A percentile compares a stretch with the other conserved stretches of the same genome.
Evolutionary conservation across 2,329 filamentous ascomycete genomes (phyloP).

Genomic region (Penicillium aurantiogriseum): DNA sequence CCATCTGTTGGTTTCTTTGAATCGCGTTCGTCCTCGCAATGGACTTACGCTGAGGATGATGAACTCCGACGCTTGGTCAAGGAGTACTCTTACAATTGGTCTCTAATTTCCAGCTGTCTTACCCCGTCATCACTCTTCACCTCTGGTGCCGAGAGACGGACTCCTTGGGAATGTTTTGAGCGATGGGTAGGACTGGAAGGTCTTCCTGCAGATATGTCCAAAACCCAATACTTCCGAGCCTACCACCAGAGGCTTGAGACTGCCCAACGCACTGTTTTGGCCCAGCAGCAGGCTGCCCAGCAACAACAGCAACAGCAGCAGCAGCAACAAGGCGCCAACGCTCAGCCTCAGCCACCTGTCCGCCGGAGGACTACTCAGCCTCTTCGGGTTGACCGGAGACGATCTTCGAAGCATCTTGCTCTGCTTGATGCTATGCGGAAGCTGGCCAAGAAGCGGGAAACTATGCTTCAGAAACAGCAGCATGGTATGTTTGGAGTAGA

Average conservation of each 20-base stretch:
- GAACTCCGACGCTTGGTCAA: constrained; percentile 80
- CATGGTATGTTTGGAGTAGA: constrained; percentile 54
- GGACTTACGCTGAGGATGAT: constrained; percentile 87
- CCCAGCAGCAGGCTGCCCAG: constrained; percentile 54
- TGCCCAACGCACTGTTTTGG: constrained; percentile 59
- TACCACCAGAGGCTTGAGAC: constrained; percentile 64
- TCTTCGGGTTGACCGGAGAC: constrained; percentile 78
- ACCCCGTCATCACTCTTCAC: constrained; percentile 70
- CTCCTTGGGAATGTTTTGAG: constrained; percentile 98
- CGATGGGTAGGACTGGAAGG: constrained; percentile 92
- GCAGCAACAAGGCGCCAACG: constrained; percentile 51
- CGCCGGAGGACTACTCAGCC: constrained; percentile 72
- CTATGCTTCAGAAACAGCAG: constrained; percentile 79
- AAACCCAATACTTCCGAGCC: constrained; percentile 89
- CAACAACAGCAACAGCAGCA: constrained; percentile 54
- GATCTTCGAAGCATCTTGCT: constrained; percentile 81
- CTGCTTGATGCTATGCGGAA: constrained; percentile 95
- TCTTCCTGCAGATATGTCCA: constrained; percentile 86
- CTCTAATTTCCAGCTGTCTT: constrained; percentile 80
- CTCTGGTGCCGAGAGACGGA: constrained; percentile 85
- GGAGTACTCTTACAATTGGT: constrained; percentile 98
- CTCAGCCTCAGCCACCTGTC: constrained; percentile 54
- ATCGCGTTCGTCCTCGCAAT: constrained; percentile 79
- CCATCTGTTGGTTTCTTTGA: constrained; percentile 89
- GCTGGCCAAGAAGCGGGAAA: constrained; percentile 89